Base-by-base conservation (phyloP, 2,329 filamentous ascomycete genomes). In the Aphanocladium album region DNA sequence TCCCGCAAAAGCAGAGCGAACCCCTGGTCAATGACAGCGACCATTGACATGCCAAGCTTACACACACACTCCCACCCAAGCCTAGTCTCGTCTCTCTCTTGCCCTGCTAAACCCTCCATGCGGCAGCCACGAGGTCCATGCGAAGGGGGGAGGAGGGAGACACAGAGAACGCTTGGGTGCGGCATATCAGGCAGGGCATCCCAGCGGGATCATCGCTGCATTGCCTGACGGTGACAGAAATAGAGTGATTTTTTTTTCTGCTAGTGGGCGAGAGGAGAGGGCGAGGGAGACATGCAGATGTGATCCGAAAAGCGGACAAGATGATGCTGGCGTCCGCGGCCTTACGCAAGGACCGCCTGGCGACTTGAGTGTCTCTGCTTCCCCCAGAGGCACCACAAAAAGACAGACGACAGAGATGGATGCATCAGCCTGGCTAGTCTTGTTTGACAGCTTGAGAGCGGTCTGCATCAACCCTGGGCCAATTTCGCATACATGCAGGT, bases 401-500 rank as follows among this genome's bases (percentile, higher is more conserved):
- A 23, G 14, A 27, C 14, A 39, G 16, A n/a, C 14, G 19, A 17
- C 2, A 47, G 9, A 46, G 5, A 27, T n/a, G n/a, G n/a, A 21
- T 30, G 23, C 14, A n/a, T 12, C 19, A 43, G 25, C 17, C 6
- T 27, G 35, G 6, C n/a, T 23, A 43, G 53, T 46, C 27, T 25
- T 35, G 53, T 55, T 46, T 45, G 39, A 33, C 39, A 55, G 39
- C 12, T 23, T 35, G 27, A 23, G 46, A 33, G 53, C 41, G n/a
- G 53, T 46, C 53, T 56, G 53, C 53, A 56, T 45, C 53, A 35
- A 56, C 41, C 53, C 53, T 56, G 39, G 53, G 41, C 39, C 12
- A 45, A 56, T 45, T 46, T 56, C 25, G 19, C 25, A 30, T 25
- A 39, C 17, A 45, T 30, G 52, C 52, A 43, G 19, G 16, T n/a